Evolutionary conservation across 2,329 filamentous ascomycete genomes (phyloP).

Genomic region (Aspergillus carbonarius): DNA sequence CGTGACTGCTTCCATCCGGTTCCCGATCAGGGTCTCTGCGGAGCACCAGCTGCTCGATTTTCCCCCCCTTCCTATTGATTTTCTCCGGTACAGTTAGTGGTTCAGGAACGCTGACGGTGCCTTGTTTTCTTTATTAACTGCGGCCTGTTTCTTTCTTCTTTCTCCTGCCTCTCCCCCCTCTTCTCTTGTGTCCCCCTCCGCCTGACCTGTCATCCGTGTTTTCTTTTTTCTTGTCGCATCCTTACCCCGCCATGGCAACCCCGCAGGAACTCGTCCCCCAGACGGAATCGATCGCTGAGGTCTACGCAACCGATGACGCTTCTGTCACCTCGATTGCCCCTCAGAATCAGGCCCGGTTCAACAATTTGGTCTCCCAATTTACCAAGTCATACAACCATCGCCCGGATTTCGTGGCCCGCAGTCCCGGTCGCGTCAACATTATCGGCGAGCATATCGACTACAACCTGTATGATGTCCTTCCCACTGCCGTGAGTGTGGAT

Average conservation of each 20-base stretch:
- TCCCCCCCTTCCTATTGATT: neutral
- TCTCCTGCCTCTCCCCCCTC: neutral
- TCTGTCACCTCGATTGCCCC: conserved; percentile 70
- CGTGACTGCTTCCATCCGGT: neutral
- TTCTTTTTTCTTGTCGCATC: conserved; percentile 6
- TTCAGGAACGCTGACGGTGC: conserved; percentile 8
- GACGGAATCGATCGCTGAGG: conserved; percentile 71
- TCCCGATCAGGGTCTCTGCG: conserved; percentile 1
- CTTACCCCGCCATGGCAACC: conserved; percentile 38
- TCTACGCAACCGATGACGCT: conserved; percentile 76
- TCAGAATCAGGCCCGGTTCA: conserved; percentile 72
- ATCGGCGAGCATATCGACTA: conserved; percentile 99
- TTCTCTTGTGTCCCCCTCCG: neutral
- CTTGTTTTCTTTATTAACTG: conserved; percentile 5
- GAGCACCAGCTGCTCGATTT: neutral
- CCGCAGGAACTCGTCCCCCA: conserved; percentile 64
- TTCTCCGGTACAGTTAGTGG: conserved; percentile 11
- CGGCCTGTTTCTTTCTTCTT: neutral
- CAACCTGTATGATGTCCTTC: conserved; percentile 90
- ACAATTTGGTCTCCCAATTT: conserved; percentile 70
- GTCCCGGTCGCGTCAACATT: conserved; percentile 93
- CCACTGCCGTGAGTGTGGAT: conserved; percentile 92
- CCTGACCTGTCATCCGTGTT: neutral
- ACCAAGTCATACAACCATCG: conserved; percentile 65
- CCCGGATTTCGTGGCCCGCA: conserved; percentile 81